Conservation (phyloP, 495 filamentous ascomycete species). For the Achaetomiella virescens region DNA sequence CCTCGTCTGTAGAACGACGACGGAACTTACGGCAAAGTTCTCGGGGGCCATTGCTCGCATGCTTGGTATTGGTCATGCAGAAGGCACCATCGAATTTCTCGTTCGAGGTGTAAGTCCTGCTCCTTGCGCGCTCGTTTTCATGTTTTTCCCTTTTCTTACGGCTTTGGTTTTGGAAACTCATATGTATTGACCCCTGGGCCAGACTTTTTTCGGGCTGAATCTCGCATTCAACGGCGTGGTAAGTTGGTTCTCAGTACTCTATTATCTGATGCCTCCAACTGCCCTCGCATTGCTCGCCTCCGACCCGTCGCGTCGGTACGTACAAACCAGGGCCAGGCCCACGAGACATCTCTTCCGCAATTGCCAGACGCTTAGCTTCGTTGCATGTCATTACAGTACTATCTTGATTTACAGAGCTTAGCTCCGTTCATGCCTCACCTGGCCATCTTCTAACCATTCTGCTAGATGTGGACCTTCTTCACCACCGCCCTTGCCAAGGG, state of each 20-base stretch:
- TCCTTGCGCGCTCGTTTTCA: background rate
- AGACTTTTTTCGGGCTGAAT: slow-evolving; percentile 86
- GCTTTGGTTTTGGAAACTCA: too few relatives aligned
- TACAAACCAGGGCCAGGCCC: too few relatives aligned
- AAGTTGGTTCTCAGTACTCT: slow-evolving; percentile 21
- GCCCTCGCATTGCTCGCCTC: background rate
- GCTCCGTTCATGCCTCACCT: background rate
- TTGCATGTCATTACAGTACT: too few relatives aligned
- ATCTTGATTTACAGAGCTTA: too few relatives aligned
- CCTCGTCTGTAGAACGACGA: slow-evolving; percentile 61
- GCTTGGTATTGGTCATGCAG: slow-evolving; percentile 50
- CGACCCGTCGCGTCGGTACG: background rate
- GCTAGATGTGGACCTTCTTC: slow-evolving; percentile 83
- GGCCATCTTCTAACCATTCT: slow-evolving; percentile 5
- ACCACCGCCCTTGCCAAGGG: slow-evolving; percentile 76
- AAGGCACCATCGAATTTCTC: slow-evolving; percentile 54
- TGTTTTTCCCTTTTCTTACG: too few relatives aligned
- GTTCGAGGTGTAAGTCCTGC: slow-evolving; percentile 58
- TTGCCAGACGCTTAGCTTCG: too few relatives aligned
- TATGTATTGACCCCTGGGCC: too few relatives aligned
- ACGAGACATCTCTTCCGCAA: too few relatives aligned
- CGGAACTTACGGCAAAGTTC: slow-evolving; percentile 67
- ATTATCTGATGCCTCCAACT: background rate
- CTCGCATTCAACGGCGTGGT: slow-evolving; percentile 78
- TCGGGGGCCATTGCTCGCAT: slow-evolving; percentile 55